These are phyloP conservation scores for Exserohilum rostratum DNA, from an alignment of 2,329 filamentous ascomycete species.

Conservation along the genomic window DNA sequence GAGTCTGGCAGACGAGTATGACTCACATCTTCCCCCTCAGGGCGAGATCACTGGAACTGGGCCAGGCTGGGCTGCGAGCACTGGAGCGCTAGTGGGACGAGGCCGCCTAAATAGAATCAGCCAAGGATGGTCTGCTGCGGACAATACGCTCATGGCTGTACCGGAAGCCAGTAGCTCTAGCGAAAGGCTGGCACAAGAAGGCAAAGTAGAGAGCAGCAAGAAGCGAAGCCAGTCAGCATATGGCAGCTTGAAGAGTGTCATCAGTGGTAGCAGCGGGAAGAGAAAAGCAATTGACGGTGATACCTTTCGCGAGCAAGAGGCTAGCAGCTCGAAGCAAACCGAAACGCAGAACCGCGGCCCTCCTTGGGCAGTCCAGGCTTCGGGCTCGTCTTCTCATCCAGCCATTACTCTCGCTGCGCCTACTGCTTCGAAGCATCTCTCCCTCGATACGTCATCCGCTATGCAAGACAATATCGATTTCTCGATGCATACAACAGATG, in stretches of 20 bases:
- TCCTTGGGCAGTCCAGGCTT: slow-evolving; percentile 37
- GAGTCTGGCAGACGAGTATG: slow-evolving; percentile 67
- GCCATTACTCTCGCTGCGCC: slow-evolving; percentile 43
- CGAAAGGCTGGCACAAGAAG: slow-evolving; percentile 46
- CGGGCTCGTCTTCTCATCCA: slow-evolving; percentile 34
- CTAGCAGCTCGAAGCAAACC: slow-evolving; percentile 14
- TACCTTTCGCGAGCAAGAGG: slow-evolving; percentile 27
- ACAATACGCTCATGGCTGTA: slow-evolving; percentile 53
- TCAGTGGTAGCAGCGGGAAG: slow-evolving; percentile 44
- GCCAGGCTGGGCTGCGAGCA: slow-evolving; percentile 36
- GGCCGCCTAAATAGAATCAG: slow-evolving; percentile 39
- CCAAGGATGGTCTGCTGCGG: slow-evolving; percentile 43
- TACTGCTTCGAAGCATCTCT: slow-evolving; percentile 45
- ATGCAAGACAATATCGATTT: slow-evolving; percentile 29
- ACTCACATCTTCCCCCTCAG: slow-evolving; percentile 65
- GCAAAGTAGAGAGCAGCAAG: slow-evolving; percentile 28
- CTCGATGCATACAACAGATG: slow-evolving; percentile 6
- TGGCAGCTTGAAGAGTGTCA: slow-evolving; percentile 48
- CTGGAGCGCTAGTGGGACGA: slow-evolving; percentile 38
- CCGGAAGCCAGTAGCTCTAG: slow-evolving; percentile 57
- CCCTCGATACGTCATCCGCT: slow-evolving; percentile 39
- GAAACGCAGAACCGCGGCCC: slow-evolving; percentile 24
- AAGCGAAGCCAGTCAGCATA: slow-evolving; percentile 47
- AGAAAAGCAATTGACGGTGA: slow-evolving; percentile 31
- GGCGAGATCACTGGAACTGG: slow-evolving; percentile 58